These are phyloP conservation scores for Aspergillus bridgeri DNA, from an alignment of 495 filamentous ascomycete species.

Conservation along the genomic window DNA sequence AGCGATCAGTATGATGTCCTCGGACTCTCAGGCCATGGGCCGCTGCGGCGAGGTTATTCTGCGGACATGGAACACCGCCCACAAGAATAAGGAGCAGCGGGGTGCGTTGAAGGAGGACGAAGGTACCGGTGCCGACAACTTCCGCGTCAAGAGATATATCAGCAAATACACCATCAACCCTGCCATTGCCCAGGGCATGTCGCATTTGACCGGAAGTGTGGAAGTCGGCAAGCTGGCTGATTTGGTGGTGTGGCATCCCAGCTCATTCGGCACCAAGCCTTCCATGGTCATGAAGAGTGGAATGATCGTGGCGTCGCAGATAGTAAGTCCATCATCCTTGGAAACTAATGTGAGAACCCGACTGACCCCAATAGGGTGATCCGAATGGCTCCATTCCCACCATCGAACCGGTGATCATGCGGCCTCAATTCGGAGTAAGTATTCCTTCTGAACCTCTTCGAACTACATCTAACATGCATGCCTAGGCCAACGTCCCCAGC, in stretches of 20 bases:
- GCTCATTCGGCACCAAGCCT: slow-evolving; percentile 88
- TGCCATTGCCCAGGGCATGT: slow-evolving; percentile 89
- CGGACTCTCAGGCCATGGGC: slow-evolving; percentile 97
- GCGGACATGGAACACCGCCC: slow-evolving; percentile 95
- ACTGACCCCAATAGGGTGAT: slow-evolving; percentile 60
- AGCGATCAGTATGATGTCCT: slow-evolving; percentile 97
- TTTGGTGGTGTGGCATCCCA: slow-evolving; percentile 83
- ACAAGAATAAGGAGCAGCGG: slow-evolving; percentile 93
- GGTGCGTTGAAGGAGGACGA: slow-evolving; percentile 75
- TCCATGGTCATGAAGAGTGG: slow-evolving; percentile 82
- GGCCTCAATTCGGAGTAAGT: slow-evolving; percentile 80
- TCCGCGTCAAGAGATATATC: slow-evolving; percentile 88
- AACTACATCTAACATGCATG: not conserved
- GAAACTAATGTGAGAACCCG: not conserved
- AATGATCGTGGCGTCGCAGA: slow-evolving; percentile 79
- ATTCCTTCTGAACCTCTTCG: slow-evolving; percentile 2
- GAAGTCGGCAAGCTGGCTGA: slow-evolving; percentile 92
- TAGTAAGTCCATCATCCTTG: slow-evolving; percentile 59
- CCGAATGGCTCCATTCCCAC: slow-evolving; percentile 91
- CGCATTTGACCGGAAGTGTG: slow-evolving; percentile 80
- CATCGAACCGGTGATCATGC: slow-evolving; percentile 79
- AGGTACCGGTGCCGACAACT: slow-evolving; percentile 83
- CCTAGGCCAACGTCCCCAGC: slow-evolving; percentile 57
- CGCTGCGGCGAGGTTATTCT: slow-evolving; percentile 93
- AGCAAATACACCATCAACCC: slow-evolving; percentile 99